Evolutionary conservation across 352 stramenopile species (phyloP), one percentile per base, ranked within the genome.

Genomic region (Globisporangium alternatum): DNA sequence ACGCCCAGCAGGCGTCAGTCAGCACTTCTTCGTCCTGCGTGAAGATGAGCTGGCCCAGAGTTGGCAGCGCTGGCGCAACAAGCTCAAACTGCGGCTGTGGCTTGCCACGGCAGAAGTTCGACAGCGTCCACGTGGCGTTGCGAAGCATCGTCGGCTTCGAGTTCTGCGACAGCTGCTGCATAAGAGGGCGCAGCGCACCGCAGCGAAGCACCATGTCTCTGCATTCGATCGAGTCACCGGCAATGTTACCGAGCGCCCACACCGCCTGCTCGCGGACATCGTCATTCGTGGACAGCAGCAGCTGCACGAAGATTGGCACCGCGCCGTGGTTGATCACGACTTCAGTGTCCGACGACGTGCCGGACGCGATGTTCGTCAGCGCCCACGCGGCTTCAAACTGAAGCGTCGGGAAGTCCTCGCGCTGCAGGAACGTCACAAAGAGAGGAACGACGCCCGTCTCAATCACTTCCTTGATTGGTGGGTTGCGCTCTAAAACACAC

Each of bases 341-440:
- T 53, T 98, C 90, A 1, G 98, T 99, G 77, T 99, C 96, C 15
- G 99, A 89, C 19, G 93, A 98, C 13, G 97, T 99, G 55, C 97
- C 97, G 15, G 94, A 99, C 10, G 97, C 98, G 68, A 99, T 99
- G 74, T 99, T 99, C 25, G 98, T 99, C 5, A 99, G 79, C 17
- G 97, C 97, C 98, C 98, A 99, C 6, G 98, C 98, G 10, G 98
- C 96, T 75, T 99, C 98, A 68, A 99, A 99, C 78, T 99, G 97
- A 43, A 95, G 70, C 54, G 77, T 82, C 41, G 82, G 82, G 58
- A 96, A 98, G 69, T 98, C 95, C 60, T 99, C 92, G 45, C 92
- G 86, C 72, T 98, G 83, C 56, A 99, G 82, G 76, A 99, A 99
- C 77, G 98, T 80, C 31, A 99, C 97, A 67, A 99, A 99, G 47